Evolutionary conservation across 495 filamentous ascomycete species (phyloP), one percentile per base, ranked within the genome.

Genomic region (Aspergillus funiculosus): DNA sequence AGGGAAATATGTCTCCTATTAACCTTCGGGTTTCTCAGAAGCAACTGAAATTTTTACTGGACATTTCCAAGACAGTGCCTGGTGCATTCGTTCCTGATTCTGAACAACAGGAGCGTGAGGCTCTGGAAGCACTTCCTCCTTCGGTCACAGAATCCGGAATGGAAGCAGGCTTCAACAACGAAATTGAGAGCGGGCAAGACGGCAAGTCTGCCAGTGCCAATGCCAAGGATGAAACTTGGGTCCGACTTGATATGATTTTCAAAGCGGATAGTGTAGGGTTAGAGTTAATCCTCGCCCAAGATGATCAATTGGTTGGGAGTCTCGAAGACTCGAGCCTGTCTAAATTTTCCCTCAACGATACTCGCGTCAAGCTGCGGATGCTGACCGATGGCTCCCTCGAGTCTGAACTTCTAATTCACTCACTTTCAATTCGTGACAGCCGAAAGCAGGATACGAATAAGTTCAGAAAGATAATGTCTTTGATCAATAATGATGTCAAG

Each of bases 381-480:
- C 78, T 95, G 52, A 92, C 83, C 19, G 89, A 98, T 67, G 83
- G 85, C 14, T 89, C 90, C 8, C 59, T 98, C 13, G 92, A 98
- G 61, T 90, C 91, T 1, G 94, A 98, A 62, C 77, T 98, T 18
- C 70, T 95, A 37, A 87, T 97, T 19, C 85, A 95, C 48, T 92
- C 92, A 0, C 94, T 98, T 61, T 94, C 90, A 0, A 95, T 97
- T 52, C 79, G 82, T 35, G 92, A 98, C 58, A 96, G 85, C 50
- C 82, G 92, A 37, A 81, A 78, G 20, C 74, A 79, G 34, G 89
- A 92, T 49, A 87, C 81, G 6, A 97, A 95, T 64, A 95, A 95
- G 62, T 98, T 91, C 76, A 79, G 87, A 31, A 94, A 94, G 61
- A 95, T 97, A 64, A 97, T 98, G 92, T 90, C 91, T 17, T 81